Evolutionary conservation across 768 basidiomycete genomes (phyloP).

Genomic region (Leccinum imitatum): DNA sequence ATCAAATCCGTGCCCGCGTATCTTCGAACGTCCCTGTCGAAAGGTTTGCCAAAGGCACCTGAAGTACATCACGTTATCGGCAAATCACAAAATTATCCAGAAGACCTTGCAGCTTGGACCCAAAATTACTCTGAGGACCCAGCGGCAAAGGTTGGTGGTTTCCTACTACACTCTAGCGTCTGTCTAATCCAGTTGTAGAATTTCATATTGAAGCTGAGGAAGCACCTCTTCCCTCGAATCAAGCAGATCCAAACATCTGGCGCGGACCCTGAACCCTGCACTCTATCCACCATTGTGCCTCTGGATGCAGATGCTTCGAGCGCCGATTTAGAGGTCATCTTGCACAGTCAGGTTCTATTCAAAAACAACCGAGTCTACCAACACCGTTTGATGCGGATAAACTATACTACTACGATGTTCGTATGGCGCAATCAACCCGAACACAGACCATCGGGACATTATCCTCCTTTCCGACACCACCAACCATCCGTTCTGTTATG

Average conservation of each 20-base stretch:
- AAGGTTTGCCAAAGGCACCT: not conserved
- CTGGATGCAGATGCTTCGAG: too few relatives aligned
- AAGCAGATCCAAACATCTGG: not conserved
- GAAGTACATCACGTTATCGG: not conserved
- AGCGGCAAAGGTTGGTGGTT: not conserved
- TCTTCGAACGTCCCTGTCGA: not conserved
- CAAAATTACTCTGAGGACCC: not conserved
- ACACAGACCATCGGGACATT: not conserved
- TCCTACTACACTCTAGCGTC: not conserved
- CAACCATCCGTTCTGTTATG: not conserved
- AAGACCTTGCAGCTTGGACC: not conserved
- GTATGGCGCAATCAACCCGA: not conserved
- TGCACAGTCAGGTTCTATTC: not conserved
- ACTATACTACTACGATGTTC: not conserved
- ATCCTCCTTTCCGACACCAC: not conserved
- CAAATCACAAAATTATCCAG: not conserved
- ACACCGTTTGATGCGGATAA: not conserved
- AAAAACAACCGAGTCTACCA: not conserved
- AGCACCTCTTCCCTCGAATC: not conserved
- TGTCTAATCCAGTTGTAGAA: not conserved
- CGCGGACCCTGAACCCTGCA: not conserved
- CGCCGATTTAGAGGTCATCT: not conserved
- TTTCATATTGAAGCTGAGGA: not conserved
- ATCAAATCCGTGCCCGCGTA: not conserved
- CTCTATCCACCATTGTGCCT: too few relatives aligned